Evolutionary conservation across 2,329 filamentous ascomycete species (phyloP), one percentile per base, ranked within the genome.

Genomic region (Fusarium mexicanum): DNA sequence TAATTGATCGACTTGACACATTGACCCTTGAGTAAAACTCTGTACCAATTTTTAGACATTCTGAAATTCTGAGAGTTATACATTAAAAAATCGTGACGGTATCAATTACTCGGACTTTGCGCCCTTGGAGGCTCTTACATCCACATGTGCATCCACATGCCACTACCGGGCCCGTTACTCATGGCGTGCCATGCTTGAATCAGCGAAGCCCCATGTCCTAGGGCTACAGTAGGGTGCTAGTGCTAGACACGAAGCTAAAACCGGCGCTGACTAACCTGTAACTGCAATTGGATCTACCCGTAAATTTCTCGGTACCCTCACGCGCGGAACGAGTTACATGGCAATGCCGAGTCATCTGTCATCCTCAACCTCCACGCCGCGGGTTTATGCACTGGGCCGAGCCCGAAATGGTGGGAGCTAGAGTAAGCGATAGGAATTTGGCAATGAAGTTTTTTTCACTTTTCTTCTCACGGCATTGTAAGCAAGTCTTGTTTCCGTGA

Each of bases 271-370:
- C 43, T 65, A 40, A 41, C 47, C 26, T 31, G 37, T 43, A 41
- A 35, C n/a, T 24, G 31, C 55, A 48, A 33, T 58, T 46, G 18
- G 55, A 47, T 48, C 41, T 37, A 48, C n/a, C 43, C 43, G 57
- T 29, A 38, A 58, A 69, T 65, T 43, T 72, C 48, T 69, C 59
- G 64, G 60, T 66, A 70, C 60, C 37, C 31, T 48, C 54, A 44
- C n/a, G 43, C n/a, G 55, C 44, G 69, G 48, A 54, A 64, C 35
- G 57, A 58, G 58, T 62, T 47, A 62, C 62, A 74, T 66, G 16
- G 58, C 37, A 41, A 41, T 75, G 48, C 64, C 57, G 72, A 70
- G 72, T 74, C 72, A 74, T 66, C 62, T 64, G 70, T 60, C 51
- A 59, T 70, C 50, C 37, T 69, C 40, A 51, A 63, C 55, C n/a